phyloP scores from a whole-genome alignment of 768 basidiomycete species.

The Cystofilobasidium bisporidii region DNA sequence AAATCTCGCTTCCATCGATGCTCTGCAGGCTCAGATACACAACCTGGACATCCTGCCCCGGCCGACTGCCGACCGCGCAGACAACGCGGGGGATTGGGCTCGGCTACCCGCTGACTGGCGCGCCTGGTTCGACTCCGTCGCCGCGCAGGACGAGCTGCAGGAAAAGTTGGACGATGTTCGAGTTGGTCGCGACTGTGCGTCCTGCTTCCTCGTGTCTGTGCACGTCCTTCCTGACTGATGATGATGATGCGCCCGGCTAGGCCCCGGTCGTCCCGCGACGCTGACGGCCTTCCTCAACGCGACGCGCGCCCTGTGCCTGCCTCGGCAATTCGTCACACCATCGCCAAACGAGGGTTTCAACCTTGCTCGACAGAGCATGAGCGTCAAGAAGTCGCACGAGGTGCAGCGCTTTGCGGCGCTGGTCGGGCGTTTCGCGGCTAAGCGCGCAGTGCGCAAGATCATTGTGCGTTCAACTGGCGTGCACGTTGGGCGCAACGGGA shows the following conservation, averaged over 20 bases:
- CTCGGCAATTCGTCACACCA: background rate
- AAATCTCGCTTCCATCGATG: background rate
- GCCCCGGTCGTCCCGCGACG: background rate
- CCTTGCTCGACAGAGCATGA: too few species aligned
- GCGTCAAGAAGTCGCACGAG: background rate
- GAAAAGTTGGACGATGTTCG: background rate
- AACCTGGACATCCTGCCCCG: background rate
- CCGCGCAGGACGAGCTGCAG: background rate
- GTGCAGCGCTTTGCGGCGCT: background rate
- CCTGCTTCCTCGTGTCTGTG: background rate
- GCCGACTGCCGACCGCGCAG: background rate
- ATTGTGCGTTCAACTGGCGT: background rate
- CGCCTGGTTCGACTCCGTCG: slow-evolving; percentile 1
- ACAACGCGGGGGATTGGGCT: background rate
- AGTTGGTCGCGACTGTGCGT: background rate
- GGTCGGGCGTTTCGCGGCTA: background rate
- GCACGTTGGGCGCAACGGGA: too few species aligned
- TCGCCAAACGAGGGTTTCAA: too few species aligned
- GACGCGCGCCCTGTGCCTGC: background rate
- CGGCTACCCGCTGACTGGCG: background rate
- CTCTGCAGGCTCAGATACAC: background rate
- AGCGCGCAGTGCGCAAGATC: background rate
- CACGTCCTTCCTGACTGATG: background rate
- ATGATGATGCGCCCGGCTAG: background rate
- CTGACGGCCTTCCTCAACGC: background rate